Evolutionary conservation across 768 basidiomycete genomes (phyloP).

Genomic region (Rhodotorula paludigena): DNA sequence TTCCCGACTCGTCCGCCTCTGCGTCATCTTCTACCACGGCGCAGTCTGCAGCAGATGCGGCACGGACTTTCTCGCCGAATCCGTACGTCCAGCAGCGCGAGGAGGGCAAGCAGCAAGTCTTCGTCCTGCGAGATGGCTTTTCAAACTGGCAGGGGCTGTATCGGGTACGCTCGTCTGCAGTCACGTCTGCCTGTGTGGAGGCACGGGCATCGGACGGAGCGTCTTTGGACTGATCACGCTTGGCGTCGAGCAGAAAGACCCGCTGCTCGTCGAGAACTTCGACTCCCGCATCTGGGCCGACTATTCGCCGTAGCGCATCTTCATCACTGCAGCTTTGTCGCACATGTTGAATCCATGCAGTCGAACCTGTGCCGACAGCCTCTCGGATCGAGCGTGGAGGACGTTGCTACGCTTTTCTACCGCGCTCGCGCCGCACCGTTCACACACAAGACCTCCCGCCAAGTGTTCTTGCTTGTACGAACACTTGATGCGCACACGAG

Average conservation of each 20-base stretch:
- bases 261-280: slow-evolving; percentile 26
- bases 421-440: too few relatives aligned
- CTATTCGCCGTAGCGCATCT: slow-evolving; percentile 6
- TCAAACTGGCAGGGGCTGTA: slow-evolving; percentile 26
- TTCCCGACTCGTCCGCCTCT: not conserved
- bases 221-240: too few relatives aligned
- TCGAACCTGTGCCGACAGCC: too few relatives aligned
- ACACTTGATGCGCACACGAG: too few relatives aligned
- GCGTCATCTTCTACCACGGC: not conserved
- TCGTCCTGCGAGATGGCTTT: slow-evolving; percentile 33
- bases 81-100: not conserved
- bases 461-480: too few relatives aligned
- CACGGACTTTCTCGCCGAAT: slow-evolving; percentile 16
- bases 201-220: too few relatives aligned
- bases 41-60: not conserved
- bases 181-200: too few relatives aligned
- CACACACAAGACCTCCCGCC: too few relatives aligned
- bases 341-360: too few relatives aligned
- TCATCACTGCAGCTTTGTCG: too few relatives aligned
- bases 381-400: too few relatives aligned
- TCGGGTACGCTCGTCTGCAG: not conserved
- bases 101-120: slow-evolving; percentile 20
- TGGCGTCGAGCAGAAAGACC: slow-evolving; percentile 11
- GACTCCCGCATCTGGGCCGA: slow-evolving; percentile 14
- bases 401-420: too few relatives aligned